Evolutionary conservation across 2,329 filamentous ascomycete genomes (phyloP).

Genomic region (Fusarium staphyleae): DNA sequence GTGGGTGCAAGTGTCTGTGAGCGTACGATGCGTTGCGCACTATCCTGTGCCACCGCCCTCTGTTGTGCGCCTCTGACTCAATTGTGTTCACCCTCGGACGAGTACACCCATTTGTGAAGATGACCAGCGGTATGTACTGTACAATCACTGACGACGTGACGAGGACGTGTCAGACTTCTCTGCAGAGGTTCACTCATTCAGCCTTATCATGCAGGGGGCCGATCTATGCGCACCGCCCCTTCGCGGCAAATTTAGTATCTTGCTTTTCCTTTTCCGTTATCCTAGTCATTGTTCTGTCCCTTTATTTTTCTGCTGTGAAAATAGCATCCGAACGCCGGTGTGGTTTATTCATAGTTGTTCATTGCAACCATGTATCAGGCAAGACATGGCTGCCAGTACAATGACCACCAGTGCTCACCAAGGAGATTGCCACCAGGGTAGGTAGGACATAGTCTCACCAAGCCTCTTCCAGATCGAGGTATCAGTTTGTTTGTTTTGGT

Average conservation of each 20-base stretch:
- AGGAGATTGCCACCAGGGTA: slow-evolving; percentile 10
- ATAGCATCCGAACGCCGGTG: slow-evolving; percentile 30
- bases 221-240: slow-evolving; percentile 21
- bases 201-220: slow-evolving; percentile 12
- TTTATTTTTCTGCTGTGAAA: slow-evolving; percentile 24
- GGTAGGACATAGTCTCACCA: slow-evolving; percentile 23
- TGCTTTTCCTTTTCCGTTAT: slow-evolving; percentile 30
- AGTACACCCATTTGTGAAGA: background rate
- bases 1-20: slow-evolving; percentile 13
- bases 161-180: background rate
- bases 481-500: slow-evolving; percentile 9
- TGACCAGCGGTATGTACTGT: background rate
- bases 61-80: slow-evolving; percentile 16
- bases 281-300: slow-evolving; percentile 15
- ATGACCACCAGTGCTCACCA: slow-evolving; percentile 12
- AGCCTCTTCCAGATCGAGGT: slow-evolving; percentile 10
- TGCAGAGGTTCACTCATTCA: slow-evolving; percentile 1
- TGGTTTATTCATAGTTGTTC: slow-evolving; percentile 26
- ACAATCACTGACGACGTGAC: background rate
- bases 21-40: slow-evolving; percentile 10
- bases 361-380: slow-evolving; percentile 1
- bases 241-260: slow-evolving; percentile 27
- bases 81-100: slow-evolving; percentile 8
- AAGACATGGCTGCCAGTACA: slow-evolving; percentile 24
- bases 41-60: slow-evolving; percentile 12